Evolutionary conservation across 1,139 yeast species (phyloP).

Genomic region (Suhomyces terraborum): DNA sequence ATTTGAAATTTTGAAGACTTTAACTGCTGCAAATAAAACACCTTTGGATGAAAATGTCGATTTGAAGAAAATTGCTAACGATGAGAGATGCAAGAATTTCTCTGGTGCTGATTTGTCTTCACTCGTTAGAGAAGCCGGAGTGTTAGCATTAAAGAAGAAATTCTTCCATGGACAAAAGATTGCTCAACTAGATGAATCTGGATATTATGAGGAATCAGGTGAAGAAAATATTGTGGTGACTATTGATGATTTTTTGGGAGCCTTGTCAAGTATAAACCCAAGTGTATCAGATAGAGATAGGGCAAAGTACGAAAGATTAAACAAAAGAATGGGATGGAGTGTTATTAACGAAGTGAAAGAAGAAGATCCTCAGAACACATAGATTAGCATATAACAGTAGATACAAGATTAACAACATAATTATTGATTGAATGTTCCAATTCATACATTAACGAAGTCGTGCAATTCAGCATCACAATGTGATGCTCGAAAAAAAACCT

Average conservation of each 20-base stretch:
- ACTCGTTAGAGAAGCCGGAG: slow-evolving; percentile 90
- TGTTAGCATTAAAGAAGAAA: slow-evolving; percentile 73
- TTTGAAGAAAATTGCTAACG: slow-evolving; percentile 62
- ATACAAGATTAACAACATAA: too few relatives aligned
- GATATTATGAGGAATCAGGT: slow-evolving; percentile 35
- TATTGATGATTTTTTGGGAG: slow-evolving; percentile 64
- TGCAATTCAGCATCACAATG: background rate
- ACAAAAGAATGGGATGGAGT: slow-evolving; percentile 62
- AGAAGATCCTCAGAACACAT: slow-evolving; percentile 1
- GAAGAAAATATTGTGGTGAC: slow-evolving; percentile 56
- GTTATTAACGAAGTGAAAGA: slow-evolving; percentile 26
- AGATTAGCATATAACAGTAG: background rate
- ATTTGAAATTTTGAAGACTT: slow-evolving; percentile 75
- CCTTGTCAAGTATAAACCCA: slow-evolving; percentile 77
- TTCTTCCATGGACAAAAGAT: slow-evolving; percentile 56
- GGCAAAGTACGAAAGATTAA: slow-evolving; percentile 65
- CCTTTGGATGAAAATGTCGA: slow-evolving; percentile 72
- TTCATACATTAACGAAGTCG: background rate
- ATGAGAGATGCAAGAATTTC: slow-evolving; percentile 81
- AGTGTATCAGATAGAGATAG: slow-evolving; percentile 91
- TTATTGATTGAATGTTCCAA: too few relatives aligned
- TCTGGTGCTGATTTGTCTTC: slow-evolving; percentile 97
- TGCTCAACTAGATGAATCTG: slow-evolving; percentile 51
- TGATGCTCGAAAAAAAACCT: background rate
- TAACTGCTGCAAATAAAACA: slow-evolving; percentile 69